Evolutionary conservation across 2,329 filamentous ascomycete genomes (phyloP).

Genomic region (Arthrobotrys pseudoclavata): DNA sequence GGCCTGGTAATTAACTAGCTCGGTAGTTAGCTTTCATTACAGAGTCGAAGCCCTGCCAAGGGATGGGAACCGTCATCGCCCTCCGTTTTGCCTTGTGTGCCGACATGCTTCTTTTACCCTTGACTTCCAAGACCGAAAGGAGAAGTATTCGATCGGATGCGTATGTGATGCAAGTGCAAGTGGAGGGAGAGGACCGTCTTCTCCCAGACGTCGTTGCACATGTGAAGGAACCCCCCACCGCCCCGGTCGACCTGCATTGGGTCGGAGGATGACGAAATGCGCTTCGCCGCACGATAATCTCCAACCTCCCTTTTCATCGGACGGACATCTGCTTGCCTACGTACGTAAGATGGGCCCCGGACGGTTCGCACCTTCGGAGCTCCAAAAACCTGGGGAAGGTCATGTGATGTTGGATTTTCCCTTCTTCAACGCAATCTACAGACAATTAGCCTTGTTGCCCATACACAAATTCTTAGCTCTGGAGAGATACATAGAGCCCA

Average conservation of each 20-base stretch:
- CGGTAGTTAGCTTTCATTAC: too few species aligned
- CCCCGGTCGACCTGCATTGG: neutral
- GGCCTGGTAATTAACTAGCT: neutral
- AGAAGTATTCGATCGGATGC: neutral
- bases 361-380: neutral
- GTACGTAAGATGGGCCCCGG: neutral
- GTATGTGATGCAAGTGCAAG: neutral
- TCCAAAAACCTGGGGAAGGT: neutral
- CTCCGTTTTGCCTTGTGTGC: neutral
- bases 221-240: neutral
- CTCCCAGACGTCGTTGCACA: neutral
- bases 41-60: slow-evolving; percentile 9
- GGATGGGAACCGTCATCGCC: neutral
- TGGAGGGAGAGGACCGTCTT: neutral
- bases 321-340: neutral
- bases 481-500: too few species aligned
- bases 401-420: neutral
- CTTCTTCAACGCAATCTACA: neutral
- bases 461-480: too few species aligned
- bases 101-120: too few species aligned
- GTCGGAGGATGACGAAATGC: slow-evolving; percentile 29
- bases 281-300: neutral
- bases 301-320: slow-evolving; percentile 6
- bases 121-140: too few species aligned
- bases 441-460: too few species aligned